Percentiles rank a stretch among this genome's conserved stretches.
Conservation (phyloP, 306 rosid species). For the Macrotyloma uniflorum region DNA sequence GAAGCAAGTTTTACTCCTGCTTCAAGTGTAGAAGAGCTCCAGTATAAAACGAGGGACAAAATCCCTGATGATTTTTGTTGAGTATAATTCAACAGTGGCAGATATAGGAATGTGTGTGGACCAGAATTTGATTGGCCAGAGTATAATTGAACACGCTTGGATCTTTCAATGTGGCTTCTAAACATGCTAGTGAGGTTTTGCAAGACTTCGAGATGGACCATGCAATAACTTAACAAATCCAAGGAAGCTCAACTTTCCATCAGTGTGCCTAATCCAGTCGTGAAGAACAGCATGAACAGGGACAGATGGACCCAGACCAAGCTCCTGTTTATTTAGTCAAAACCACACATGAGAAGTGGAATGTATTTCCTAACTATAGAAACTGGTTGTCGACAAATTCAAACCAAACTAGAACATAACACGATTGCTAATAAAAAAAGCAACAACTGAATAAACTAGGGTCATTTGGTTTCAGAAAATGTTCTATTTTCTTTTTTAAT, state of each 20-base stretch:
- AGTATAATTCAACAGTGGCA: conserved; percentile 29
- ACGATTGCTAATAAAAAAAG: background rate
- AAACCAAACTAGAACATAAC: background rate
- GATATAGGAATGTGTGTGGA: conserved; percentile 22
- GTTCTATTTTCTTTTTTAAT: background rate
- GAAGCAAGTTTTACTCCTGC: conserved; percentile 43
- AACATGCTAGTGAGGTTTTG: conserved; percentile 57
- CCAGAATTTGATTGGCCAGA: conserved; percentile 42
- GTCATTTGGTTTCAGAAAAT: background rate
- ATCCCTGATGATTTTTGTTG: conserved; percentile 19
- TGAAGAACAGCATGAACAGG: conserved; percentile 94
- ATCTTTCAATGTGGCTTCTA: conserved; percentile 4
- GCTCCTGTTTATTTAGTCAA: conserved; percentile 67
- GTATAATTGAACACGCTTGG: conserved; percentile 37
- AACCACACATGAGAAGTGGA: conserved; percentile 43
- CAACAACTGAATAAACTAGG: conserved; percentile 3
- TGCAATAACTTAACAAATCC: conserved; percentile 88
- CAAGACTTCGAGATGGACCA: conserved; percentile 72
- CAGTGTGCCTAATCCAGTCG: conserved; percentile 93
- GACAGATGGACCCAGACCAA: conserved; percentile 86
- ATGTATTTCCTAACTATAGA: conserved; percentile 2
- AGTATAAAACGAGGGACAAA: background rate
- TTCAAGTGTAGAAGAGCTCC: conserved; percentile 31
- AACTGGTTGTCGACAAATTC: background rate
- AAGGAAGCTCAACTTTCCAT: conserved; percentile 91